Percentiles rank a stretch among this genome's conserved stretches.
These are phyloP conservation scores for Cicer yamashitae DNA, from an alignment of 306 rosid species.

Conservation along the genomic window DNA sequence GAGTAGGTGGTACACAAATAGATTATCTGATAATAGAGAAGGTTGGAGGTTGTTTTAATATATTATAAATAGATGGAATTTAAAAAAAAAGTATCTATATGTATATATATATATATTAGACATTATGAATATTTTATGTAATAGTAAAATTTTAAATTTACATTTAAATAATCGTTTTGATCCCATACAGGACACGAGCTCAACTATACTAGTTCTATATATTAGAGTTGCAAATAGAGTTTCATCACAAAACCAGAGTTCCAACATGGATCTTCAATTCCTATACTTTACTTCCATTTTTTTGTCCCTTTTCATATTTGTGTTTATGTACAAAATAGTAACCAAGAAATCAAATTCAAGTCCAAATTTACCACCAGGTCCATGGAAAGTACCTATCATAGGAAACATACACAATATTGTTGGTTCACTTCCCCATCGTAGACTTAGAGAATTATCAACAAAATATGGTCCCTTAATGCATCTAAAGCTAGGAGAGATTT, in stretches of 20 bases:
- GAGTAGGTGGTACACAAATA: too few relatives aligned
- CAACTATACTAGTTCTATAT: neutral
- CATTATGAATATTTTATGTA: too few relatives aligned
- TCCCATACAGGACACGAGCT: too few relatives aligned
- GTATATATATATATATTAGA: too few relatives aligned
- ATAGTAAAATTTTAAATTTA: too few relatives aligned
- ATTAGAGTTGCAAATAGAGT: slow-evolving; percentile 5
- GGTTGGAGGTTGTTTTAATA: too few relatives aligned
- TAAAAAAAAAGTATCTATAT: too few relatives aligned
- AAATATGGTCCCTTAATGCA: slow-evolving; percentile 60
- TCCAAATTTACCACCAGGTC: slow-evolving; percentile 55
- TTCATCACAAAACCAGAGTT: neutral
- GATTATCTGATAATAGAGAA: too few relatives aligned
- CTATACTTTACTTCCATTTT: slow-evolving; percentile 19
- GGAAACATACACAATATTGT: slow-evolving; percentile 46
- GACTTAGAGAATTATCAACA: slow-evolving; percentile 46
- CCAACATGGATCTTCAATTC: slow-evolving; percentile 41
- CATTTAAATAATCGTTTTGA: too few relatives aligned
- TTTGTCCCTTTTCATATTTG: slow-evolving; percentile 21
- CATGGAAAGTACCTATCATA: slow-evolving; percentile 51
- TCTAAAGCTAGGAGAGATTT: slow-evolving; percentile 54
- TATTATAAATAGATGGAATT: too few relatives aligned
- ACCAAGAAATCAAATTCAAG: slow-evolving; percentile 35
- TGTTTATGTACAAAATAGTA: slow-evolving; percentile 19
- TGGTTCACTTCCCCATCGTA: slow-evolving; percentile 45